Base-by-base conservation (phyloP, 1,284 basidiomycete genomes). In the Cryptococcus maquisensis region DNA sequence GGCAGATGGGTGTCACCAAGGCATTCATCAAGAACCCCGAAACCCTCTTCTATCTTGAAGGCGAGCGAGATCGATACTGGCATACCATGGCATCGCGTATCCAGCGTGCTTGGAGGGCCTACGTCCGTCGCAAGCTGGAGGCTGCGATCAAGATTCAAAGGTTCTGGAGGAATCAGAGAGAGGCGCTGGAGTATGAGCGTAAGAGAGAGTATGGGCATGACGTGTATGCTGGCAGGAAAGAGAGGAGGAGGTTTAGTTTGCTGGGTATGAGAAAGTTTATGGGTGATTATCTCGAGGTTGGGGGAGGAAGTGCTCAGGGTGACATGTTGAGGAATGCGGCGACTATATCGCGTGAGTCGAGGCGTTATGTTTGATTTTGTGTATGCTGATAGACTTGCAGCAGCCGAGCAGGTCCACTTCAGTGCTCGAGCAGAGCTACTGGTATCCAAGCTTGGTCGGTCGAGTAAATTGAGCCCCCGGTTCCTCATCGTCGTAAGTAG, bases 1-100 rank as follows among this genome's bases (percentile, higher is more conserved):
- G 95, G 95, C 95, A 99, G 77, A 96, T 98, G 92, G 95, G 96
- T 62, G 85, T 87, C 2, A 96, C 95, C 12, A 98, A 99, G 72
- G 95, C 95, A 0, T 99, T 99, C 75, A 98, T 99, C 79, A 98
- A 98, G 82, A 98, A 95, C 72, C 95, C 95, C 0, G 95, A 98
- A 76, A 99, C 95, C 39, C 84, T 99, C 21, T 99, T 99, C 74
- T 96, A 95, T 20, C 81, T 99, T 52, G 95, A 99, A 78, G 94
- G 92, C 20, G 98, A 98, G 91, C 86, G 95, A 51, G 96, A 98
- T 73, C 85, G 89, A 55, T 99, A 98, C 78, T 99, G 96, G 96
- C 96, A 99, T 77, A 98, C 98, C 72, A 99, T 98, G 95, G 95
- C 95, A 0, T 85, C 79, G 40, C 87, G 95, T 47, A 99, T 99